These are phyloP conservation scores for Polyporus arcularius DNA, from an alignment of 768 basidiomycete species.

Conservation along the genomic window DNA sequence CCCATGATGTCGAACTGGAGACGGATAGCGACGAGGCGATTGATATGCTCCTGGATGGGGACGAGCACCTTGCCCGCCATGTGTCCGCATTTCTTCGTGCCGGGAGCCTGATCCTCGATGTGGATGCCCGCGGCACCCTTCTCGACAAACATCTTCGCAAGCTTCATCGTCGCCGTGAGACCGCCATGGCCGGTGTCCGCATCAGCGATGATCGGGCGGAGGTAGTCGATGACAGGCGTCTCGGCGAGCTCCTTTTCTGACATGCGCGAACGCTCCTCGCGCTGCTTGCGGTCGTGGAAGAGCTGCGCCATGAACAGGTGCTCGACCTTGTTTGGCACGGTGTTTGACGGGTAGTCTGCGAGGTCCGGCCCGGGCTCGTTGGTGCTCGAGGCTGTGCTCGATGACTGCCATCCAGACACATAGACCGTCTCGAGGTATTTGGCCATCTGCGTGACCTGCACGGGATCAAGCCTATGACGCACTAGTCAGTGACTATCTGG, in stretches of 20 bases:
- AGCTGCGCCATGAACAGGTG: constrained; percentile 98
- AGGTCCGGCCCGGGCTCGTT: constrained; percentile 99
- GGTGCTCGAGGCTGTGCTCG: constrained; percentile 89
- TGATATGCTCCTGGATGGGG: constrained; percentile 96
- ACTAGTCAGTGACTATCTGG: neutral
- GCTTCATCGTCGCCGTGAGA: constrained; percentile 97
- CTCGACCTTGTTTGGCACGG: constrained; percentile 98
- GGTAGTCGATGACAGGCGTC: constrained; percentile 80
- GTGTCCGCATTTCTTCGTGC: constrained; percentile 95
- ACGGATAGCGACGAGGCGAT: constrained; percentile 95
- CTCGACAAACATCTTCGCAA: constrained; percentile 98
- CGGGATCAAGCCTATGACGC: constrained; percentile 82
- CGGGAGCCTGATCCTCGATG: constrained; percentile 96
- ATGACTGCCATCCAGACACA: constrained; percentile 95
- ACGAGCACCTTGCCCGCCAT: constrained; percentile 98
- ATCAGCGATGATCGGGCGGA: constrained; percentile 94
- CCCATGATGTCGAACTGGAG: constrained; percentile 99
- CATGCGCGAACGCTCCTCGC: constrained; percentile 72
- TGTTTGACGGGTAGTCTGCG: constrained; percentile 99
- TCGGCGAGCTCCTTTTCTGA: constrained; percentile 69
- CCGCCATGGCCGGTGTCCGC: constrained; percentile 99
- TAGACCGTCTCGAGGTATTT: constrained; percentile 98
- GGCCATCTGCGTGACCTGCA: constrained; percentile 99
- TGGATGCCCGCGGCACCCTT: constrained; percentile 98
- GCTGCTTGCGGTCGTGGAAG: constrained; percentile 98